phyloP scores from a whole-genome alignment of 768 basidiomycete genomes.

The Mrakia blollopis region DNA sequence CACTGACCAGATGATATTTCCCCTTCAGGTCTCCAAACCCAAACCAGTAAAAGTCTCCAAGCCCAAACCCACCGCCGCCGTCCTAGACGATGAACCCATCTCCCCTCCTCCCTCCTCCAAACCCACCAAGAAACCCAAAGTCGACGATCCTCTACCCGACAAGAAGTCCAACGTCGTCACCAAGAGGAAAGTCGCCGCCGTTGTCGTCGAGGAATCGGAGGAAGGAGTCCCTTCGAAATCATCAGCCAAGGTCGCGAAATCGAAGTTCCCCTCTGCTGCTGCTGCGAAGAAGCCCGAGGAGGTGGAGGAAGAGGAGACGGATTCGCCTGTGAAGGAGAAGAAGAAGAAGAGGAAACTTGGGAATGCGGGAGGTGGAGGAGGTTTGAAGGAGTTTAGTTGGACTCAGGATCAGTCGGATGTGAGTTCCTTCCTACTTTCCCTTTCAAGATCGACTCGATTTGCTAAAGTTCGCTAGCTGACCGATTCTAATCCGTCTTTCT shows the following conservation, averaged over 20 bases:
- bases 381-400: constrained; percentile 8
- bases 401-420: background rate
- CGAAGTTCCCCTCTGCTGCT: background rate
- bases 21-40: background rate
- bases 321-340: constrained; percentile 15
- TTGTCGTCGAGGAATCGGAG: background rate
- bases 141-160: background rate
- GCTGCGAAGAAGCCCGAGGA: background rate
- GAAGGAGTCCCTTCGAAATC: background rate
- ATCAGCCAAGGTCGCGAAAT: background rate
- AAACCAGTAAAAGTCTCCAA: background rate
- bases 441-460: no score
- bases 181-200: background rate
- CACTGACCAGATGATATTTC: background rate
- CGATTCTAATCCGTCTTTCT: background rate
- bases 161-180: background rate
- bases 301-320: background rate
- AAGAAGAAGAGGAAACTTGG: constrained; percentile 13
- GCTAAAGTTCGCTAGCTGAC: no score
- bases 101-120: background rate
- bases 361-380: background rate
- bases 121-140: background rate
- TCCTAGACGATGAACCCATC: background rate
- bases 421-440: background rate
- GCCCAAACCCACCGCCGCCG: background rate